Percentiles rank a stretch among this genome's conserved stretches.
Conservation (phyloP, 2,329 filamentous ascomycete genomes). For the Pseudogymnoascus sp. region DNA sequence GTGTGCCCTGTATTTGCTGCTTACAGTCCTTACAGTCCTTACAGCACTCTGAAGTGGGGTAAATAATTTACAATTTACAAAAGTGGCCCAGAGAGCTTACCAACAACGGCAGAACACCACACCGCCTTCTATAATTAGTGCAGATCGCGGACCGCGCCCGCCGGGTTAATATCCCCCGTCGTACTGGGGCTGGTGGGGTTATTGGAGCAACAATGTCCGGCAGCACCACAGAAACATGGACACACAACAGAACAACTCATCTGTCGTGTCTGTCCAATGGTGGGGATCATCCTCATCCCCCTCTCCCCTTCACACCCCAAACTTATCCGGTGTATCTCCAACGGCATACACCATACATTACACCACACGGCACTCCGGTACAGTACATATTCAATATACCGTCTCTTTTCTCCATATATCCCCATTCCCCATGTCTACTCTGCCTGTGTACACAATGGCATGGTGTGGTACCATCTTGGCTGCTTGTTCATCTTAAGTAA, state of each 20-base stretch:
- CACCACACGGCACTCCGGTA: background rate
- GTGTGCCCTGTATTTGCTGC: background rate
- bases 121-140: background rate
- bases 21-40: background rate
- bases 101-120: background rate
- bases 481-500: background rate
- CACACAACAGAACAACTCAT: background rate
- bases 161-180: background rate
- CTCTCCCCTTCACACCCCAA: background rate
- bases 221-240: background rate
- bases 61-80: constrained; percentile 3
- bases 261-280: background rate
- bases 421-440: background rate
- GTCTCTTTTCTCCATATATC: constrained; percentile 2
- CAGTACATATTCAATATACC: background rate
- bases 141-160: background rate
- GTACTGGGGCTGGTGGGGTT: background rate
- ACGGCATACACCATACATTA: background rate
- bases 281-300: background rate
- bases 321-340: constrained; percentile 1
- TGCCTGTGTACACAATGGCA: background rate
- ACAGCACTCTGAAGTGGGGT: background rate
- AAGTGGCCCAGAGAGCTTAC: background rate
- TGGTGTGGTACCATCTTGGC: background rate
- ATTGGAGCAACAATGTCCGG: background rate